Evolutionary conservation across 768 basidiomycete genomes (phyloP).

Genomic region (Boletus speciosus): DNA sequence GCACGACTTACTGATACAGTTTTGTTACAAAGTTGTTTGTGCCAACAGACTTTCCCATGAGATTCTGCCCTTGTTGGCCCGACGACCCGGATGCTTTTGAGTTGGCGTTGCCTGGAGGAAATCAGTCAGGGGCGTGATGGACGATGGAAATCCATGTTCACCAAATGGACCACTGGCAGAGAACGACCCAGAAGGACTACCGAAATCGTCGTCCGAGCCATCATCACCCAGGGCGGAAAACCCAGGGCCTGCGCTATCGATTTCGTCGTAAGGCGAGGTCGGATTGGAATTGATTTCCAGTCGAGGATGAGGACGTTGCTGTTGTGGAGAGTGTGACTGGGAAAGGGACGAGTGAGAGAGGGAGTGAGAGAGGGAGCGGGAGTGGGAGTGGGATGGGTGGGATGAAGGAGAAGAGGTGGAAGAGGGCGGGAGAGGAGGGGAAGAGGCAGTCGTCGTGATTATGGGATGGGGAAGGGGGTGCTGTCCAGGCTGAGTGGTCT

Average conservation of each 20-base stretch:
- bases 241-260: constrained; percentile 43
- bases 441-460: constrained; percentile 32
- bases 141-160: background rate
- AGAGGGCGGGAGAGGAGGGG: constrained; percentile 25
- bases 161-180: constrained; percentile 8
- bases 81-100: constrained; percentile 18
- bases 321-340: constrained; percentile 11
- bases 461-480: constrained; percentile 26
- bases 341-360: constrained; percentile 23
- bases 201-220: constrained; percentile 25
- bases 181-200: constrained; percentile 16
- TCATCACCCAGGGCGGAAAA: constrained; percentile 23
- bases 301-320: constrained; percentile 15
- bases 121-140: background rate
- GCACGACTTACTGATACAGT: constrained; percentile 69
- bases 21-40: constrained; percentile 87
- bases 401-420: constrained; percentile 24
- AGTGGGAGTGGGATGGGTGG: constrained; percentile 22
- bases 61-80: constrained; percentile 42
- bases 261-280: constrained; percentile 51
- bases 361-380: constrained; percentile 20
- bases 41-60: constrained; percentile 62
- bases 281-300: constrained; percentile 30
- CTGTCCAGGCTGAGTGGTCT: background rate
- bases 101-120: constrained; percentile 4